phyloP scores from a whole-genome alignment of 2,329 filamentous ascomycete species.

The Alternaria arborescens region DNA sequence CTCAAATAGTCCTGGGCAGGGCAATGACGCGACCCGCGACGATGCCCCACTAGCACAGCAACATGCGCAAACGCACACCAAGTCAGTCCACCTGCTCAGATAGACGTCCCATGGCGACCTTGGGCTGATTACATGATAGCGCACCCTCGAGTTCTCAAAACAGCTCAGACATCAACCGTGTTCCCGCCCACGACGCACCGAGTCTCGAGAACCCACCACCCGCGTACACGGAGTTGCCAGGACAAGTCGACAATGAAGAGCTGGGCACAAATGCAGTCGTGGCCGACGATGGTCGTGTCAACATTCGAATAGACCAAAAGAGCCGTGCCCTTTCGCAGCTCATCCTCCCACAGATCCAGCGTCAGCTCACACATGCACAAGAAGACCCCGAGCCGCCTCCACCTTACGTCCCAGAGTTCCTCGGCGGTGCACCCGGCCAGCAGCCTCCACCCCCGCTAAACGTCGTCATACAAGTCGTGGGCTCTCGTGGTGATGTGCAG shows the following conservation, averaged over 20 bases:
- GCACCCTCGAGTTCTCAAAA: constrained; percentile 21
- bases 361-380: constrained; percentile 51
- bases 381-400: constrained; percentile 67
- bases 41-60: constrained; percentile 31
- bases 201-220: constrained; percentile 43
- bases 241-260: constrained; percentile 52
- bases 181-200: constrained; percentile 26
- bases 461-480: constrained; percentile 60
- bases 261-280: constrained; percentile 57
- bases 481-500: constrained; percentile 60
- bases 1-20: constrained; percentile 27
- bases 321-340: constrained; percentile 47
- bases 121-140: constrained; percentile 26
- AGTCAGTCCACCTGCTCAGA: constrained; percentile 14
- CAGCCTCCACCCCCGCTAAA: constrained; percentile 59
- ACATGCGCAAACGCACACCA: constrained; percentile 18
- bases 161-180: constrained; percentile 23
- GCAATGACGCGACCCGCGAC: constrained; percentile 25
- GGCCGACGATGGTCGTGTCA: constrained; percentile 51
- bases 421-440: constrained; percentile 71
- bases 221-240: constrained; percentile 53
- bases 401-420: constrained; percentile 75
- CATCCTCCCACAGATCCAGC: constrained; percentile 51
- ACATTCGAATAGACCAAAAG: constrained; percentile 53
- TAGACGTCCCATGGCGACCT: background rate